A percentile compares a stretch with the other conserved stretches of the same genome.
Evolutionary conservation across 202 grass and related monocot genomes (phyloP).

Genomic region (Bolboschoenoplectus hybrid): DNA sequence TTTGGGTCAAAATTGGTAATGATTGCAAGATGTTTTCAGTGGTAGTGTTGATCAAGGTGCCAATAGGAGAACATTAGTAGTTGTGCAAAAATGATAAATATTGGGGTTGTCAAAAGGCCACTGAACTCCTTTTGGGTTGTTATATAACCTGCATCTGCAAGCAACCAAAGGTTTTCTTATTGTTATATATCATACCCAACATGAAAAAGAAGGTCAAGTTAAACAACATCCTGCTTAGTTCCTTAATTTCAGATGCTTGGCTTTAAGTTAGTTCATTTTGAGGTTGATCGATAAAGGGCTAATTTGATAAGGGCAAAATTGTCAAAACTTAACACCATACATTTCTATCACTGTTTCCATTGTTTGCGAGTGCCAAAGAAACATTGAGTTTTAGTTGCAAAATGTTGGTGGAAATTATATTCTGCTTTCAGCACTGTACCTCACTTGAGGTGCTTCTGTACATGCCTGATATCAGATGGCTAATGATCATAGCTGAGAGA

Average conservation of each 20-base stretch:
- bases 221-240: not conserved
- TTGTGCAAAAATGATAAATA: slow-evolving; percentile 5
- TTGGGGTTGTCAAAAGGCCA: not conserved
- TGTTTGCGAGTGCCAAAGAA: not conserved
- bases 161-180: not conserved
- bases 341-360: not conserved
- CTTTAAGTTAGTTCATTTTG: not conserved
- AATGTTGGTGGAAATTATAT: not conserved
- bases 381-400: not conserved
- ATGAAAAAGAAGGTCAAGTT: not conserved
- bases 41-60: not conserved
- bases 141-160: not conserved
- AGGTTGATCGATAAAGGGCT: not conserved
- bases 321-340: not conserved
- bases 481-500: not conserved
- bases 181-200: not conserved
- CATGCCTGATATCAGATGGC: not conserved
- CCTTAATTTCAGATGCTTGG: not conserved
- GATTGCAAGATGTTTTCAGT: not conserved
- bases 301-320: not conserved
- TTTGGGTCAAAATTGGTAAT: not conserved
- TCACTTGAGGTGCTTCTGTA: not conserved
- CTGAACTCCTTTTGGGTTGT: not conserved
- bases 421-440: not conserved
- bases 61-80: not conserved